Evolutionary conservation across 106 monocot species (phyloP).

Genomic region (Phalaenopsis equestris): DNA sequence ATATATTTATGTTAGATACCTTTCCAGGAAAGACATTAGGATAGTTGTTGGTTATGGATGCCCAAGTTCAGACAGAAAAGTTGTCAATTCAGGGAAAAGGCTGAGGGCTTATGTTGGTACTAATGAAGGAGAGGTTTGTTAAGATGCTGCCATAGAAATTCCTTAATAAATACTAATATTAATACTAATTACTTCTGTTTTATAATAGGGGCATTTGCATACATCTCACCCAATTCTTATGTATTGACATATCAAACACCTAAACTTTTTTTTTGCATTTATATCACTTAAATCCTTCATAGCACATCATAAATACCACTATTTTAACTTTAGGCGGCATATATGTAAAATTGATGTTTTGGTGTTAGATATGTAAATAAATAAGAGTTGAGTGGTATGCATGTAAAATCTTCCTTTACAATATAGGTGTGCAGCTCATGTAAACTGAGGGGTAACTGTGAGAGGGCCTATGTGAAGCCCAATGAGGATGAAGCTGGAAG

Average conservation of each 20-base stretch:
- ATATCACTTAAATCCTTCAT: too few species aligned
- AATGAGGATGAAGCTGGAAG: slow-evolving; percentile 56
- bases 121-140: slow-evolving; percentile 72
- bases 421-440: slow-evolving; percentile 59
- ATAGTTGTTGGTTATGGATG: slow-evolving; percentile 58
- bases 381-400: too few species aligned
- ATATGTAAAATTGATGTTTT: too few species aligned
- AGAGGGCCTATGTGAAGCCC: slow-evolving; percentile 68
- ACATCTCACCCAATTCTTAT: too few species aligned
- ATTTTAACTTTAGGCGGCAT: too few species aligned
- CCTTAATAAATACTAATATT: neutral
- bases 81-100: slow-evolving; percentile 89
- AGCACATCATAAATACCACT: too few species aligned
- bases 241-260: too few species aligned
- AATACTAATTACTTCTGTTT: too few species aligned
- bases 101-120: slow-evolving; percentile 80
- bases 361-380: too few species aligned
- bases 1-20: slow-evolving; percentile 39
- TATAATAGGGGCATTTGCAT: too few species aligned
- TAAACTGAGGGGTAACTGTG: slow-evolving; percentile 61
- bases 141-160: neutral
- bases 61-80: slow-evolving; percentile 84
- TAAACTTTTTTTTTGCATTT: too few species aligned
- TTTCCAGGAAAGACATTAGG: slow-evolving; percentile 71
- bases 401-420: neutral